Evolutionary conservation across 2,329 filamentous ascomycete species (phyloP).

Genomic region (Fusarium sterilihyphosum): DNA sequence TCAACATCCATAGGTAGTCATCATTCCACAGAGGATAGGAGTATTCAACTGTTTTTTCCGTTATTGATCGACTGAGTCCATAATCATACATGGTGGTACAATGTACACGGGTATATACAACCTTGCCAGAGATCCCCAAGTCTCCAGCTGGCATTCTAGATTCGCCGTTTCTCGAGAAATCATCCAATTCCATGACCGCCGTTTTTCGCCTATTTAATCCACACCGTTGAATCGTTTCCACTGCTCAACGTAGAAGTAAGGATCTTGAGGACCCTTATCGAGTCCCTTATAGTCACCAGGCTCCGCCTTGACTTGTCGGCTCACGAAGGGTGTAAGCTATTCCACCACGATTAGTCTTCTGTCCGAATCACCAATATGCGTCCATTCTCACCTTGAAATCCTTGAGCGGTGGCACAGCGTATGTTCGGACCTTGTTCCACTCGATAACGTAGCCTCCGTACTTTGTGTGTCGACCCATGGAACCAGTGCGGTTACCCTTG

Average conservation of each 20-base stretch:
- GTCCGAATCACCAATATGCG: background rate
- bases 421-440: constrained; percentile 89
- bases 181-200: background rate
- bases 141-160: constrained; percentile 9
- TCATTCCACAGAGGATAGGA: background rate
- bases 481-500: constrained; percentile 91
- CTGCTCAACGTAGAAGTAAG: constrained; percentile 69
- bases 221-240: constrained; percentile 76
- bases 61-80: constrained; percentile 29
- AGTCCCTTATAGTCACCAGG: constrained; percentile 65
- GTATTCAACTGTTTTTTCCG: constrained; percentile 10
- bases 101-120: constrained; percentile 46
- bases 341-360: constrained; percentile 25
- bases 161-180: background rate
- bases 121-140: constrained; percentile 31
- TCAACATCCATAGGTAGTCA: constrained; percentile 4
- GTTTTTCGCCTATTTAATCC: constrained; percentile 53
- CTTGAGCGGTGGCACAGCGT: constrained; percentile 78
- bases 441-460: constrained; percentile 87
- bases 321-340: constrained; percentile 84
- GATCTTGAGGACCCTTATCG: constrained; percentile 66
- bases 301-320: constrained; percentile 63
- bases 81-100: constrained; percentile 48
- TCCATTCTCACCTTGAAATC: constrained; percentile 74
- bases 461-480: constrained; percentile 86